Conservation (phyloP, 352 stramenopile genomes). For the Phytophthora pisi region DNA sequence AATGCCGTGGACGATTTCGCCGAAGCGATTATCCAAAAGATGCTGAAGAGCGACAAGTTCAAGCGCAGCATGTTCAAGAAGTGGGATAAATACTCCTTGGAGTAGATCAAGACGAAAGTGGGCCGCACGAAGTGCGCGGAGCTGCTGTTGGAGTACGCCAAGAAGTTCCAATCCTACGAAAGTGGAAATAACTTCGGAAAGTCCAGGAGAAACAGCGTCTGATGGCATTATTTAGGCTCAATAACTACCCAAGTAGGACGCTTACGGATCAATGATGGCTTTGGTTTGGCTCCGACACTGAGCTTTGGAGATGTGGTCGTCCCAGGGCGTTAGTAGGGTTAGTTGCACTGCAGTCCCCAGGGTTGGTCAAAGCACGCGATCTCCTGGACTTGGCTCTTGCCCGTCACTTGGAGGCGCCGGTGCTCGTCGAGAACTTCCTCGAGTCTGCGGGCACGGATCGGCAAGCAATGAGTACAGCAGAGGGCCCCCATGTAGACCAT, state of each 20-base stretch:
- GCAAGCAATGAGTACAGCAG: background rate
- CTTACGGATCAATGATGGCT: background rate
- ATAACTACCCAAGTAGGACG: background rate
- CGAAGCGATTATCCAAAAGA: background rate
- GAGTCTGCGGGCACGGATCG: background rate
- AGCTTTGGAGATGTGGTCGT: background rate
- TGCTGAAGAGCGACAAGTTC: background rate
- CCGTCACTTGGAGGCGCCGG: constrained; percentile 7
- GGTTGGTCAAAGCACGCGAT: background rate
- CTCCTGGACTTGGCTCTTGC: constrained; percentile 4
- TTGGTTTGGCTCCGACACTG: background rate
- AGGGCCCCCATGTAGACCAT: background rate
- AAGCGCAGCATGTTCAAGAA: background rate
- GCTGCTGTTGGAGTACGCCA: too few species aligned
- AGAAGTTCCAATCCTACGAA: background rate
- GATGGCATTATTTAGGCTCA: background rate
- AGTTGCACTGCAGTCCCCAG: constrained; percentile 6
- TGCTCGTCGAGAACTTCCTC: constrained; percentile 2
- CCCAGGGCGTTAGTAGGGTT: too few species aligned
- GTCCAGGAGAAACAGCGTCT: background rate
- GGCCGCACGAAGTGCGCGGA: background rate
- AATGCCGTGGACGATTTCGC: background rate
- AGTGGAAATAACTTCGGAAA: background rate
- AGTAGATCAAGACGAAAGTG: background rate
- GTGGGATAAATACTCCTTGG: background rate